Percentiles rank a stretch among this genome's conserved stretches.
These are phyloP conservation scores for Lippia alba DNA, from an alignment of 305 asterid genomes.

Conservation along the genomic window DNA sequence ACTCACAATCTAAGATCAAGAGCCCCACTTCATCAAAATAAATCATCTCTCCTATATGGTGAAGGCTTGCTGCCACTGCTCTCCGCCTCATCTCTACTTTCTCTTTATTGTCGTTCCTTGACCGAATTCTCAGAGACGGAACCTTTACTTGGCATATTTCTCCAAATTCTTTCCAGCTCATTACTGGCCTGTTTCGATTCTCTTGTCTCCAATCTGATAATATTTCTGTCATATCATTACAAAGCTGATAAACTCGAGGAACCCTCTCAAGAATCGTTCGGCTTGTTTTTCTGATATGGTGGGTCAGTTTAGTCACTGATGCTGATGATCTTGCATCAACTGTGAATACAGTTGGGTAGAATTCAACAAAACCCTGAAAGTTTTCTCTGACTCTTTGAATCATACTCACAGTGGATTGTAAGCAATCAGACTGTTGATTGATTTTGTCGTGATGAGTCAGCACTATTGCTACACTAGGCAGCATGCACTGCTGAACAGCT, in stretches of 20 bases:
- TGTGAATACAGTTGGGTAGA: conserved; percentile 80
- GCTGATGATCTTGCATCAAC: conserved; percentile 93
- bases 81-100: conserved; percentile 70
- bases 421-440: conserved; percentile 52
- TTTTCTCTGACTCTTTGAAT: conserved; percentile 64
- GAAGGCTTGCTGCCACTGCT: conserved; percentile 77
- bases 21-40: conserved; percentile 65
- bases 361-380: conserved; percentile 70
- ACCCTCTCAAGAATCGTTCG: conserved; percentile 68
- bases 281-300: conserved; percentile 66
- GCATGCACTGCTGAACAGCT: conserved; percentile 78
- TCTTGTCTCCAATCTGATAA: conserved; percentile 70
- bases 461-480: conserved; percentile 76
- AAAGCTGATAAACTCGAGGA: conserved; percentile 80
- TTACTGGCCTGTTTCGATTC: conserved; percentile 67
- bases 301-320: conserved; percentile 68
- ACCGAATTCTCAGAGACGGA: conserved; percentile 68
- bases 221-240: conserved; percentile 61
- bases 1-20: conserved; percentile 74
- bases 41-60: conserved; percentile 79
- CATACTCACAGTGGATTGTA: conserved; percentile 47
- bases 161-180: conserved; percentile 81
- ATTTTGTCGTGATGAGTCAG: conserved; percentile 80
- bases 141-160: conserved; percentile 84
- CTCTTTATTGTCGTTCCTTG: conserved; percentile 66